phyloP scores from a whole-genome alignment of 441 rosid genomes.

The Pelargonium citronellum region DNA sequence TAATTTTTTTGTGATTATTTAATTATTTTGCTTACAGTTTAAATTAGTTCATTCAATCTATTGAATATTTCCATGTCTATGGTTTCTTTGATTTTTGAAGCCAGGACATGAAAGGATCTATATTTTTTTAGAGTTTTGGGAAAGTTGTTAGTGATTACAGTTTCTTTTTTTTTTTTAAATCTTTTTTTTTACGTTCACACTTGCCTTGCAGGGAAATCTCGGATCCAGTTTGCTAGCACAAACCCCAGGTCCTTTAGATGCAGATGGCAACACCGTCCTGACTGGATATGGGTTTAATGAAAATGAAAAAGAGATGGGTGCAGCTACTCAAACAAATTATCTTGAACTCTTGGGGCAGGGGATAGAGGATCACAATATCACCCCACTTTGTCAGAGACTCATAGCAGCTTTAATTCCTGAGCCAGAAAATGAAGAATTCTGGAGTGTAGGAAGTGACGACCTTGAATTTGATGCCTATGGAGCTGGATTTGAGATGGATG shows the following conservation, averaged over 20 bases:
- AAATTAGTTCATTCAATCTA: background rate
- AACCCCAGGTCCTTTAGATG: slow-evolving; percentile 31
- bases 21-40: background rate
- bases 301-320: slow-evolving; percentile 30
- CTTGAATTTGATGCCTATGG: slow-evolving; percentile 44
- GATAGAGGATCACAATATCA: slow-evolving; percentile 33
- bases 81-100: background rate
- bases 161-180: slow-evolving; percentile 9
- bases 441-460: slow-evolving; percentile 42
- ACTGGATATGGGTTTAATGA: slow-evolving; percentile 37
- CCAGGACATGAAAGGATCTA: background rate
- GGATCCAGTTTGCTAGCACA: slow-evolving; percentile 35
- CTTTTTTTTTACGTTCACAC: no score
- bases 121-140: slow-evolving; percentile 15
- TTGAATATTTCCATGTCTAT: background rate
- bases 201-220: slow-evolving; percentile 41
- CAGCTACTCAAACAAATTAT: slow-evolving; percentile 23
- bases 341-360: slow-evolving; percentile 36
- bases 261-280: slow-evolving; percentile 24
- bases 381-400: slow-evolving; percentile 73
- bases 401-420: slow-evolving; percentile 82
- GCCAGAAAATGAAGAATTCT: slow-evolving; percentile 39
- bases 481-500: slow-evolving; percentile 49
- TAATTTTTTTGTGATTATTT: background rate
- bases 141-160: background rate